These are phyloP conservation scores for Rhodotorula mucilaginosa DNA, from an alignment of 1,284 basidiomycete species.

Conservation along the genomic window DNA sequence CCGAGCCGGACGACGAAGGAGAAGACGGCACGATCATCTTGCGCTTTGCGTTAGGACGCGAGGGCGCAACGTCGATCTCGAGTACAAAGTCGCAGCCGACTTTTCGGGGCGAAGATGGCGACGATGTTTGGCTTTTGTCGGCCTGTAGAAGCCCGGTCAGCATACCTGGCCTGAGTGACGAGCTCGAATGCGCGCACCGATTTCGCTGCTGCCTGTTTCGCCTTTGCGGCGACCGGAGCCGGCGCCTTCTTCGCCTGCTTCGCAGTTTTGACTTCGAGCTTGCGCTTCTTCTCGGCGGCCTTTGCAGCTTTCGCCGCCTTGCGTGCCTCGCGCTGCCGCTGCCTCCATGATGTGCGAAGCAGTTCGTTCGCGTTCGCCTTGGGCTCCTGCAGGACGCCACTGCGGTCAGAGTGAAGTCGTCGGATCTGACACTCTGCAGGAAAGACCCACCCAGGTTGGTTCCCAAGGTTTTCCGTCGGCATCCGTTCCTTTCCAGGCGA, in stretches of 20 bases:
- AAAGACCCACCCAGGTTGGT: constrained; percentile 29
- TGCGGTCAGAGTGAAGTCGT: background rate
- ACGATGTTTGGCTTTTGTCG: background rate
- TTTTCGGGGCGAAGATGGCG: background rate
- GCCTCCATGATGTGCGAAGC: constrained; percentile 15
- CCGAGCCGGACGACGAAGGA: background rate
- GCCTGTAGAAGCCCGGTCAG: too few relatives aligned
- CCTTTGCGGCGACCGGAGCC: too few relatives aligned
- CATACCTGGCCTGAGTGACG: too few relatives aligned
- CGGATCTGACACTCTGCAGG: too few relatives aligned
- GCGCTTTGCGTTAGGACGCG: constrained; percentile 4
- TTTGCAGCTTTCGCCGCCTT: background rate
- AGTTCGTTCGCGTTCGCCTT: constrained; percentile 25
- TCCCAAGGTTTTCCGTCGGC: constrained; percentile 17
- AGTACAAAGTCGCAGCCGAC: background rate
- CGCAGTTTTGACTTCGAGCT: constrained; percentile 1
- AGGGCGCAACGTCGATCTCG: background rate
- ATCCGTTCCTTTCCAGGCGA: constrained; percentile 33
- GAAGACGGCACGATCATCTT: constrained; percentile 15
- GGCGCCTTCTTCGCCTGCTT: background rate
- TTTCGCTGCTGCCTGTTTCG: background rate
- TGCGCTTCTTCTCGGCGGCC: constrained; percentile 7
- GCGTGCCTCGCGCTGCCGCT: background rate
- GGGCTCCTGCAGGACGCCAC: constrained; percentile 24
- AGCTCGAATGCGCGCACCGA: background rate